Percentiles rank a stretch among this genome's conserved stretches.
Conservation (phyloP, 768 basidiomycete species). For the Amyloporia xantha region DNA sequence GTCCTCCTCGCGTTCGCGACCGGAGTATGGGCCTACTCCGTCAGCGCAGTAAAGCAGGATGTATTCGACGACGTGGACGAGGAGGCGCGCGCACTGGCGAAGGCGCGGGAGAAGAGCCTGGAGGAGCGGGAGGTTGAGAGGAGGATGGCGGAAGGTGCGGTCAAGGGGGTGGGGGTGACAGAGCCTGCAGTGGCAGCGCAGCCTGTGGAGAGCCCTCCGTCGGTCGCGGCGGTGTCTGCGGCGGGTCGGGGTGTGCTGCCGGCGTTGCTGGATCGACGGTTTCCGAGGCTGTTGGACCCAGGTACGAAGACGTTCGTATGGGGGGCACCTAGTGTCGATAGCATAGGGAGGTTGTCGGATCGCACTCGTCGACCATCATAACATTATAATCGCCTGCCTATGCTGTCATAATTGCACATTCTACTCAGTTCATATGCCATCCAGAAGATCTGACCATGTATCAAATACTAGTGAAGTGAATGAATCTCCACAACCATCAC, state of each 20-base stretch:
- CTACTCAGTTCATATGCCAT: constrained; percentile 6
- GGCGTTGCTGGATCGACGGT: constrained; percentile 35
- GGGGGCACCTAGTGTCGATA: constrained; percentile 68
- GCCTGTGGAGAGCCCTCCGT: neutral
- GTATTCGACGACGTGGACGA: constrained; percentile 84
- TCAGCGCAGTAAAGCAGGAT: constrained; percentile 90
- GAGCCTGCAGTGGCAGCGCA: neutral
- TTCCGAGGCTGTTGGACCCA: constrained; percentile 54
- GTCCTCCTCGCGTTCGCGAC: constrained; percentile 66
- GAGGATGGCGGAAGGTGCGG: constrained; percentile 18
- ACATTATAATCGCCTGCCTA: neutral
- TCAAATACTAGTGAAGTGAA: constrained; percentile 2
- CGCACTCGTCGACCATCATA: neutral
- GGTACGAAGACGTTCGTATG: constrained; percentile 57
- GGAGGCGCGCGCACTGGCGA: constrained; percentile 55
- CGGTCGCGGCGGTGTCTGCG: no score
- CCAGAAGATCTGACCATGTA: neutral
- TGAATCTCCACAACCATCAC: no score
- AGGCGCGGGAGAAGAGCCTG: constrained; percentile 19
- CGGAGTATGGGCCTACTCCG: constrained; percentile 88
- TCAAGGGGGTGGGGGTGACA: constrained; percentile 10
- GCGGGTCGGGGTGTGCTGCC: constrained; percentile 39
- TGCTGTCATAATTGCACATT: constrained; percentile 7
- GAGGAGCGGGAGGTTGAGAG: constrained; percentile 27
- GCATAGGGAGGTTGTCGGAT: constrained; percentile 43